These are phyloP conservation scores for Penicillium parvum DNA, from an alignment of 495 filamentous ascomycete genomes.

Conservation along the genomic window DNA sequence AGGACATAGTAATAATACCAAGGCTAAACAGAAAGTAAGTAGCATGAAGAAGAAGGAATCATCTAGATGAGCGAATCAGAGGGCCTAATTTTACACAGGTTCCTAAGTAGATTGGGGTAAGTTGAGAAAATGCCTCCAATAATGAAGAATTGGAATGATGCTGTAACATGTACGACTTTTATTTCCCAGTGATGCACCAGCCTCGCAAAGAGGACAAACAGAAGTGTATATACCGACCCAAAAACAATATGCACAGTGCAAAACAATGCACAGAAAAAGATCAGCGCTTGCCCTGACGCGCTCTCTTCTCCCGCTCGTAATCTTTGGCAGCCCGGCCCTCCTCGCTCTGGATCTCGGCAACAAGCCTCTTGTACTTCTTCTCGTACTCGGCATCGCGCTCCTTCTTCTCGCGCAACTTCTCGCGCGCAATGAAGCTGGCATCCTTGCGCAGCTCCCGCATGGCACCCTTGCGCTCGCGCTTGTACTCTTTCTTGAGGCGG, in stretches of 20 bases:
- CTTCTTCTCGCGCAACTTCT: constrained; percentile 87
- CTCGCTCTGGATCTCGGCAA: constrained; percentile 92
- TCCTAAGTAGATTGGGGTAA: no score
- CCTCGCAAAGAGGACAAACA: constrained; percentile 8
- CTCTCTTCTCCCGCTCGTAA: constrained; percentile 81
- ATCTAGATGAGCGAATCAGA: no score
- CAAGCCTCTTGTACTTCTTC: constrained; percentile 84
- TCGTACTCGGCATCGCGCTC: constrained; percentile 86
- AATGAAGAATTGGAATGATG: not conserved
- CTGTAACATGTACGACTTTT: constrained; percentile 15
- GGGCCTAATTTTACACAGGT: no score
- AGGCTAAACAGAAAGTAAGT: no score
- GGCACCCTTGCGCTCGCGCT: constrained; percentile 91
- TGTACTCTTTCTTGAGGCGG: constrained; percentile 83
- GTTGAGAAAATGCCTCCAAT: not conserved
- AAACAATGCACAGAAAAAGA: constrained; percentile 3
- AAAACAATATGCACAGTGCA: constrained; percentile 11
- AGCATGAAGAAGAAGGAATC: no score
- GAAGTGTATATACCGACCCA: constrained; percentile 23
- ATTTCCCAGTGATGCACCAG: constrained; percentile 25
- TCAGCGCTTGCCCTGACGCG: constrained; percentile 58
- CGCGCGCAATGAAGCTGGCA: constrained; percentile 81
- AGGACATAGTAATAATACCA: no score
- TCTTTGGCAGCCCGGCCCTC: constrained; percentile 81
- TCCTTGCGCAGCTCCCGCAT: constrained; percentile 93